Base-by-base conservation (phyloP, 441 rosid genomes). In the Pelargonium fulgidum region DNA sequence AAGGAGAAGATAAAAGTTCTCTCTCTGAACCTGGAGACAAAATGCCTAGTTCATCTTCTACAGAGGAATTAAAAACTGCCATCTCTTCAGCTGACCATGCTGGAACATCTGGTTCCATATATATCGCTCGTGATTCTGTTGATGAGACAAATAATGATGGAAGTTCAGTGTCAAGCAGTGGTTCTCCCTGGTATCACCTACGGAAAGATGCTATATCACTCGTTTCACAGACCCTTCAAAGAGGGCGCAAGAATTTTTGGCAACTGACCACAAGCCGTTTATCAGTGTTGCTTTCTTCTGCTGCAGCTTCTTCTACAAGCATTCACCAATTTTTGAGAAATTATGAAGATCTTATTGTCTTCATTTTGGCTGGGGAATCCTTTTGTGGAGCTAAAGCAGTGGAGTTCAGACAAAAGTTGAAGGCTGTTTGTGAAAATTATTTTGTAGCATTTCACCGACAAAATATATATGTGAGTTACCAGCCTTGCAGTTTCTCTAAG, bases 231-330 rank as follows among this genome's bases (percentile, higher is more conserved):
- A 88, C 93, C 52, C 97, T 95, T 81, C 90, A 80, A 74, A 85
- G 93, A 80, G 99, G 99, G 66, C 79, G 97, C 20, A 90, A 82
- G 82, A 90, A 92, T 85, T 92, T 95, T 73, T 95, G 99, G 99
- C 98, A 92, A 71, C 98, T 95, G 73, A 90, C 87, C 36, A 88
- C 98, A 68, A 95, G 97, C 82, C 87, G 98, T 66, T 79, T 90
- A 64, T 89, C 95, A 58, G 99, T 92, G 62, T 80, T 95, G 82
- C 96, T 95, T 78, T 95, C 97, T 78, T 87, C 97, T 68, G 80
- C 90, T 72, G 89, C 89, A 73, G 86, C 81, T 80, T 80, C 87
- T 76, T 89, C 98, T 41, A 89, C 83, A 59, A 95, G 99, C 85
- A 87, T 89, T 79, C 97, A 92, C 78, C 98, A 95, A 77, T 95